Evolutionary conservation across 1,139 yeast genomes (phyloP), one percentile per base, ranked within the genome.

Genomic region (Scheffersomyces cryptocercus): DNA sequence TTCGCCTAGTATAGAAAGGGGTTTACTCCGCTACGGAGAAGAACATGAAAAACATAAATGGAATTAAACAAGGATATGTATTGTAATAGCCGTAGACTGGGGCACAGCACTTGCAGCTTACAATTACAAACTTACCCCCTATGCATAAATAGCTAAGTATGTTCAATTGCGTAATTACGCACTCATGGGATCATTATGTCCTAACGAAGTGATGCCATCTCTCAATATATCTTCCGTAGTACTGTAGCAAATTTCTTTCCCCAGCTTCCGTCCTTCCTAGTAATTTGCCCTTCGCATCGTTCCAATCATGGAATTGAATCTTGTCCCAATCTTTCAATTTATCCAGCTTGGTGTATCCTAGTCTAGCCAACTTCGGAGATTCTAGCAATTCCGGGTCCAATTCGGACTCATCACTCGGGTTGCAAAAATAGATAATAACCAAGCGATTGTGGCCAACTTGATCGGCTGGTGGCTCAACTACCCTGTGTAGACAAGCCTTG

Each of bases 401-500:
- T 11, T 56, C 51, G 5, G 68, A 58, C 11, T 50, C 56, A 44
- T 52, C 51, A 24, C 61, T 58, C n/a, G 67, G 75, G 47, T 70
- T 65, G 44, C 68, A 61, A 53, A 77, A 77, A 48, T 75, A 75
- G 33, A 77, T 77, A 5, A 75, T 50, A 1, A 73, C 76, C 42
- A 73, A 59, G 40, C 82, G 60, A 32, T 65, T 61, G 50, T 55
- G 70, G 3, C 50, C 44, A 28, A 56, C 55, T 52, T 76, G 81
- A 40, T 73, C 77, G 1, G 47, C 56, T 2, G 79, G 81, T 2
- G 81, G 79, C 29, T 69, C 67, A 15, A 71, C 64, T 11, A 75
- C 80, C 44, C 81, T 53, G 46, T 76, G 81, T 38, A 76, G 59
- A 6, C 75, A 68, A 12, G 78, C 72, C 47, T 73, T 73, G 60